These are phyloP conservation scores for Conoideocrella luteorostrata DNA, from an alignment of 2,329 filamentous ascomycete genomes.

Conservation along the genomic window DNA sequence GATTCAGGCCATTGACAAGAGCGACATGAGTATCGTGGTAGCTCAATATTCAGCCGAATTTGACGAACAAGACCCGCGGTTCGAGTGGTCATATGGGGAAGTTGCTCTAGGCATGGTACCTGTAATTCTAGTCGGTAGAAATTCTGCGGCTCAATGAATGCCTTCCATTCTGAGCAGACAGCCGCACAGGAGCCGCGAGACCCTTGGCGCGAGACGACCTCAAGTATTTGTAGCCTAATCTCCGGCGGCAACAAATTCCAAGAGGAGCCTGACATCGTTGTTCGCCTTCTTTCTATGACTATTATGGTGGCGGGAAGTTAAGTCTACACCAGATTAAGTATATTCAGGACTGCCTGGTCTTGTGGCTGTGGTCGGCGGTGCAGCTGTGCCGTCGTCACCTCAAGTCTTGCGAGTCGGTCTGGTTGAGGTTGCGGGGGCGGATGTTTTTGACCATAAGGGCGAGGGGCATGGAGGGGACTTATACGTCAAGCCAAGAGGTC, in stretches of 20 bases:
- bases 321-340: too few species aligned
- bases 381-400: too few species aligned
- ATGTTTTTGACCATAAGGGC: background rate
- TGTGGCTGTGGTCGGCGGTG: slow-evolving; percentile 2
- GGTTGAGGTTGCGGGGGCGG: too few species aligned
- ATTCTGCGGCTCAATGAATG: slow-evolving; percentile 8
- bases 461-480: slow-evolving; percentile 2
- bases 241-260: slow-evolving; percentile 6
- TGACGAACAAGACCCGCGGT: slow-evolving; percentile 7
- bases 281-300: slow-evolving; percentile 6
- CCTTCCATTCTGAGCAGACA: slow-evolving; percentile 11
- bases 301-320: too few species aligned
- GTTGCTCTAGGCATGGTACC: slow-evolving; percentile 8
- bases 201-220: slow-evolving; percentile 4
- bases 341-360: background rate
- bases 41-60: slow-evolving; percentile 12
- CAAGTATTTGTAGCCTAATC: slow-evolving; percentile 7
- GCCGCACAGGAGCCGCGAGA: slow-evolving; percentile 1
- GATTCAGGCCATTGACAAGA: slow-evolving; percentile 8
- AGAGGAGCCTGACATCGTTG: slow-evolving; percentile 7
- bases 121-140: slow-evolving; percentile 10
- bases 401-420: too few species aligned
- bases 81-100: slow-evolving; percentile 8
- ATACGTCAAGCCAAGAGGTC: slow-evolving; percentile 4
- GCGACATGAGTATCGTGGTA: slow-evolving; percentile 12